These are phyloP conservation scores for Ampelocalamus luodianensis DNA, from an alignment of 176 grass and related monocot species.

Conservation along the genomic window DNA sequence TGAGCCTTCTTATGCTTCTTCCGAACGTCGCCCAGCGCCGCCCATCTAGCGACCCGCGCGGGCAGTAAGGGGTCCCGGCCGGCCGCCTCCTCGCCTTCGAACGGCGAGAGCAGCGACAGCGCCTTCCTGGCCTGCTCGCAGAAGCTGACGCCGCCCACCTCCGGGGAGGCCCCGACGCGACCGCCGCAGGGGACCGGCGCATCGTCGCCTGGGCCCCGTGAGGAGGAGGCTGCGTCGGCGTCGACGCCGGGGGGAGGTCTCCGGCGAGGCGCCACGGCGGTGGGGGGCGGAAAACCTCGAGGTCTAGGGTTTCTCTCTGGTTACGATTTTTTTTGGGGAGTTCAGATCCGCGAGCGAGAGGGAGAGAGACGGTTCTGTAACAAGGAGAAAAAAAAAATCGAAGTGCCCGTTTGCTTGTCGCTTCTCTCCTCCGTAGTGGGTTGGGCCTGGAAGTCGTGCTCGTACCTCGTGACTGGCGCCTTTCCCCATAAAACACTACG, in stretches of 20 bases:
- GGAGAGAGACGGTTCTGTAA: slow-evolving; percentile 24
- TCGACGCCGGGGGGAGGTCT: slow-evolving; percentile 47
- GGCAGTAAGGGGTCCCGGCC: slow-evolving; percentile 63
- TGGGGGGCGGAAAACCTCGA: slow-evolving; percentile 37
- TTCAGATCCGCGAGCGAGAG: slow-evolving; percentile 56
- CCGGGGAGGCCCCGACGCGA: slow-evolving; percentile 36
- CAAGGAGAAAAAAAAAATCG: slow-evolving; percentile 14
- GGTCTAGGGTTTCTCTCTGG: slow-evolving; percentile 88
- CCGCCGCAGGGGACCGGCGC: slow-evolving; percentile 47
- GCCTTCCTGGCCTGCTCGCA: slow-evolving; percentile 81
- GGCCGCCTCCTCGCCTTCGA: slow-evolving; percentile 68
- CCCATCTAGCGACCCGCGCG: slow-evolving; percentile 60
- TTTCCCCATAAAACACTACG: not conserved
- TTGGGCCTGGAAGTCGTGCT: slow-evolving; percentile 51
- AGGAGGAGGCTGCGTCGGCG: slow-evolving; percentile 35
- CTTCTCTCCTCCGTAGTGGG: slow-evolving; percentile 36
- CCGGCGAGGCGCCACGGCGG: slow-evolving; percentile 59
- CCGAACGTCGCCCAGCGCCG: slow-evolving; percentile 54
- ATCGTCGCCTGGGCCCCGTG: slow-evolving; percentile 42
- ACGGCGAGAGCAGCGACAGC: slow-evolving; percentile 73
- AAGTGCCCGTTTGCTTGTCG: slow-evolving; percentile 45
- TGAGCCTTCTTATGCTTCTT: slow-evolving; percentile 73
- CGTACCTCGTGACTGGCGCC: slow-evolving; percentile 34
- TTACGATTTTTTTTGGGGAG: slow-evolving; percentile 49
- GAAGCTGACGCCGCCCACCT: slow-evolving; percentile 43